Evolutionary conservation across 352 stramenopile genomes (phyloP).

Genomic region (Globisporangium radiosum): DNA sequence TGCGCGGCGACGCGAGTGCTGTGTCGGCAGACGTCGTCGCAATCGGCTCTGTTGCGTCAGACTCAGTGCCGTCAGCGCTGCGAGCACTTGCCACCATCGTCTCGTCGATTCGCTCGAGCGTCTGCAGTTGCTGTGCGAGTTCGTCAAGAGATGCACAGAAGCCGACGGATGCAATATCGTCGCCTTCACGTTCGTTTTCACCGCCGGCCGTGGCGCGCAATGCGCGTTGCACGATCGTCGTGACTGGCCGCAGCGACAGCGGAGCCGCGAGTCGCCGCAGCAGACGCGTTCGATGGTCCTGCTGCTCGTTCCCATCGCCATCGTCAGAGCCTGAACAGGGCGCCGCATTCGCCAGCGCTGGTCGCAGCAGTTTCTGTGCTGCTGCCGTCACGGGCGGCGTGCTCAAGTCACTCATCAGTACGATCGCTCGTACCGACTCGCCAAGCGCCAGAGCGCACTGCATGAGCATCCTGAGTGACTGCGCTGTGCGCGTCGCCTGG

Average conservation of each 20-base stretch:
- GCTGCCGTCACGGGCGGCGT: conserved; percentile 39
- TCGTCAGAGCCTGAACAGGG: neutral
- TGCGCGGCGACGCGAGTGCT: neutral
- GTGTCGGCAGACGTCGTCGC: too few relatives aligned
- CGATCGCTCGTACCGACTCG: conserved; percentile 15
- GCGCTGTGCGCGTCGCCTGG: conserved; percentile 21
- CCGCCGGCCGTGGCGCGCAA: conserved; percentile 3
- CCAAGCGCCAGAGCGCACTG: neutral
- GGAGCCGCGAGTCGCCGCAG: conserved; percentile 15
- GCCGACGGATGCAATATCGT: conserved; percentile 5
- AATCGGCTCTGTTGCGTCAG: too few relatives aligned
- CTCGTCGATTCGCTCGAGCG: neutral
- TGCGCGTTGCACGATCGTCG: conserved; percentile 30
- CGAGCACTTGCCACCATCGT: too few relatives aligned
- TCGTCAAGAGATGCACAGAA: conserved; percentile 30
- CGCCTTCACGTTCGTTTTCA: neutral
- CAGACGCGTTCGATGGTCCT: conserved; percentile 6
- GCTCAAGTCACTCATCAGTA: conserved; percentile 47
- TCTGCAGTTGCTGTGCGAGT: conserved; percentile 12
- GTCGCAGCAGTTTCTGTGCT: conserved; percentile 31
- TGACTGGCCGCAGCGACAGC: conserved; percentile 27
- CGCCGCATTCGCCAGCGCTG: neutral
- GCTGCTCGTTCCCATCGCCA: neutral
- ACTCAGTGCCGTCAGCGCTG: too few relatives aligned
- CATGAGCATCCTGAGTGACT: conserved; percentile 18